Percentiles rank a stretch among this genome's conserved stretches.
Conservation (phyloP, 371 early-diverging fungal genomes). For the Basidiobolus meristosporus region DNA sequence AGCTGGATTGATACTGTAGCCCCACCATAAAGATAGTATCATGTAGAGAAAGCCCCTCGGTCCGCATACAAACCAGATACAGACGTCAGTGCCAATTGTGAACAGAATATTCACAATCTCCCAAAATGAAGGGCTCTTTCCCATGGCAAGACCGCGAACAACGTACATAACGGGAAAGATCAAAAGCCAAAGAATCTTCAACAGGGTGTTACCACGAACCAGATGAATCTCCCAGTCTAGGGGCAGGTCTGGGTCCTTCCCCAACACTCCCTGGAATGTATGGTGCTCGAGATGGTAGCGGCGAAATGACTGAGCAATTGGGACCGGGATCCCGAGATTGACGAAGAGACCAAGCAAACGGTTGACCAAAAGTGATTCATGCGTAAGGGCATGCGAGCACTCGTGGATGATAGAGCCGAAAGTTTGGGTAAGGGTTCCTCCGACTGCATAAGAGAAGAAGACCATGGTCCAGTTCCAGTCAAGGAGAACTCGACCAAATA, state of each 20-base stretch:
- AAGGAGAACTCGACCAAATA: slow-evolving; percentile 39
- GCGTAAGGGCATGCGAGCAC: slow-evolving; percentile 68
- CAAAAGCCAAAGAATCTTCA: slow-evolving; percentile 63
- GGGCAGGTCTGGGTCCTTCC: slow-evolving; percentile 91
- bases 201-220: slow-evolving; percentile 49
- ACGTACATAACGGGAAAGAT: slow-evolving; percentile 85
- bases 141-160: slow-evolving; percentile 63
- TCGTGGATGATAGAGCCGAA: slow-evolving; percentile 82
- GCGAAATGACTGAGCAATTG: slow-evolving; percentile 67
- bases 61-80: slow-evolving; percentile 41
- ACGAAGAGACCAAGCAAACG: slow-evolving; percentile 61
- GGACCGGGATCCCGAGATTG: slow-evolving; percentile 71
- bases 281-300: slow-evolving; percentile 95
- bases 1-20: slow-evolving; percentile 84
- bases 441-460: slow-evolving; percentile 53
- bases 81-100: slow-evolving; percentile 31
- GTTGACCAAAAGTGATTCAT: slow-evolving; percentile 45
- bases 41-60: slow-evolving; percentile 51
- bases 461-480: slow-evolving; percentile 38
- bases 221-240: slow-evolving; percentile 67
- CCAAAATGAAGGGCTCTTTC: slow-evolving; percentile 53
- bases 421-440: slow-evolving; percentile 61
- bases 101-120: slow-evolving; percentile 62
- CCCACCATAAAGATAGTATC: slow-evolving; percentile 60
- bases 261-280: slow-evolving; percentile 85